phyloP scores from a whole-genome alignment of 345 rosid species.

The Citrus sp. region DNA sequence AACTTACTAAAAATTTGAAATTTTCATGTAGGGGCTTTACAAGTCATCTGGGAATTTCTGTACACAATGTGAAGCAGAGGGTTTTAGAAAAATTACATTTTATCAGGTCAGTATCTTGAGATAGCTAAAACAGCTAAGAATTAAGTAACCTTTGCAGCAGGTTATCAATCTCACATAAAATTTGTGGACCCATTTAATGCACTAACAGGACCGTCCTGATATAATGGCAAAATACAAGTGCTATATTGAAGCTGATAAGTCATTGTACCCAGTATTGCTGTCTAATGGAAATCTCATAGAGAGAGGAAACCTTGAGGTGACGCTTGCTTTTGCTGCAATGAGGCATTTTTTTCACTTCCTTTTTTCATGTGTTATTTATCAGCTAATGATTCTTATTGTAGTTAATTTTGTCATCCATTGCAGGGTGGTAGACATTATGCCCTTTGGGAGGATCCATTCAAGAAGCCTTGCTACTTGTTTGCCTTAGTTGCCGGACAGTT shows the following conservation, averaged over 20 bases:
- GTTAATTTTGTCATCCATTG: slow-evolving; percentile 6
- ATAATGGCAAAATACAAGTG: slow-evolving; percentile 94
- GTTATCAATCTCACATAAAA: slow-evolving; percentile 11
- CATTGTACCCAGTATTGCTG: slow-evolving; percentile 78
- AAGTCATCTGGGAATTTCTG: slow-evolving; percentile 92
- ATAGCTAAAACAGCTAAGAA: slow-evolving; percentile 8
- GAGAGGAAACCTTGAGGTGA: slow-evolving; percentile 80
- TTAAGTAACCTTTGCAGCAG: slow-evolving; percentile 8
- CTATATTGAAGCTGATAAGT: slow-evolving; percentile 88
- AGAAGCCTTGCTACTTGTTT: slow-evolving; percentile 96
- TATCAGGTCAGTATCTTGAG: slow-evolving; percentile 60
- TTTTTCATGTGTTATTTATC: neutral
- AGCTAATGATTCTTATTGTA: neutral
- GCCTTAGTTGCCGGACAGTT: slow-evolving; percentile 92
- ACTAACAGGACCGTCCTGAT: slow-evolving; percentile 87
- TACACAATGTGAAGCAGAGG: slow-evolving; percentile 99
- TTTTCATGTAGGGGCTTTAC: slow-evolving; percentile 74
- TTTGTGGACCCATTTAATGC: slow-evolving; percentile 19
- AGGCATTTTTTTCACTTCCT: neutral
- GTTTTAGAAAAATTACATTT: slow-evolving; percentile 88
- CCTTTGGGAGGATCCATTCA: slow-evolving; percentile 97
- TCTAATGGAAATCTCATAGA: slow-evolving; percentile 92
- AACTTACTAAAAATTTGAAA: neutral
- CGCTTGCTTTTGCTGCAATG: neutral
- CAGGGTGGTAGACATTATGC: slow-evolving; percentile 91